Percentiles rank a stretch among this genome's conserved stretches.
Evolutionary conservation across 768 basidiomycete species (phyloP).

Genomic region (Boletus rubescentipes): DNA sequence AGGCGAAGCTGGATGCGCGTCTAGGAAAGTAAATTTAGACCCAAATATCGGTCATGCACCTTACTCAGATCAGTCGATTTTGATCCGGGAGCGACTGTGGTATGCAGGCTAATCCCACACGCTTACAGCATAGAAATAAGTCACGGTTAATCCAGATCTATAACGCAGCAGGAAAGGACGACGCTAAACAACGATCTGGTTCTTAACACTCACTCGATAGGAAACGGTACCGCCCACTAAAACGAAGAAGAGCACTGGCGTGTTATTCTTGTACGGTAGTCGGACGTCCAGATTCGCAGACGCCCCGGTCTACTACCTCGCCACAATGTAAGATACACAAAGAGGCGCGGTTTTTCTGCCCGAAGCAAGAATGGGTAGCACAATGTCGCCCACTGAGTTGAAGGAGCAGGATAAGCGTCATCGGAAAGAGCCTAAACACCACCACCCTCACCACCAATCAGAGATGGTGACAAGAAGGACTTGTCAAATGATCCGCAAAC

Average conservation of each 20-base stretch:
- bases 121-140: slow-evolving; percentile 46
- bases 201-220: not conserved
- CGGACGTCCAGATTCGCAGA: not conserved
- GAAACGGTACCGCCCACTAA: not conserved
- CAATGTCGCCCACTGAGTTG: not conserved
- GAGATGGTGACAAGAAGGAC: slow-evolving; percentile 19
- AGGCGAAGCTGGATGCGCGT: slow-evolving; percentile 39
- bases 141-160: not conserved
- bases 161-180: not conserved
- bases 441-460: slow-evolving; percentile 10
- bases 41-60: slow-evolving; percentile 19
- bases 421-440: not conserved
- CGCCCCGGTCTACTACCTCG: not conserved
- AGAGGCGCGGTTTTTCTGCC: not conserved
- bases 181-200: not conserved
- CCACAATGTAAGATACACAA: not conserved
- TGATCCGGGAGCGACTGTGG: slow-evolving; percentile 39
- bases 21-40: not conserved
- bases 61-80: slow-evolving; percentile 53
- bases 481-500: slow-evolving; percentile 11
- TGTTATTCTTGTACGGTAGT: not conserved
- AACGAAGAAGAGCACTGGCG: not conserved
- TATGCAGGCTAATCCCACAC: slow-evolving; percentile 53
- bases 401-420: not conserved
- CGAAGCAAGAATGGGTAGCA: not conserved